phyloP scores from a whole-genome alignment of 441 rosid species.

The Gossypium aridum region DNA sequence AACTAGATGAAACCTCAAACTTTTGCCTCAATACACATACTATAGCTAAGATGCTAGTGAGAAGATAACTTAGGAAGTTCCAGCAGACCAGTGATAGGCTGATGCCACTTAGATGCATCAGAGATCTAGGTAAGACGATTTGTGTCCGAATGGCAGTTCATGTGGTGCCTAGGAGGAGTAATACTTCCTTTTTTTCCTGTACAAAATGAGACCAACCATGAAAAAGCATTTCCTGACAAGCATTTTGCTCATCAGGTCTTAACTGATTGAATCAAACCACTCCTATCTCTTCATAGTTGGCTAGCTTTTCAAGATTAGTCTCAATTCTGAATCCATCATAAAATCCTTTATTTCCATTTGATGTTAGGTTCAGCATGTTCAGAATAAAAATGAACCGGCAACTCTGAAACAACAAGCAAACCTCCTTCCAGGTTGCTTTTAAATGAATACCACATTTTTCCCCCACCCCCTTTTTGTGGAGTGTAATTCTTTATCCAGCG shows the following conservation, averaged over 20 bases:
- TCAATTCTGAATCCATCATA: slow-evolving; percentile 1
- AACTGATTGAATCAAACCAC: neutral
- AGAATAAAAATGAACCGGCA: neutral
- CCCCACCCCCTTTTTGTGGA: neutral
- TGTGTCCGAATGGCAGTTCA: neutral
- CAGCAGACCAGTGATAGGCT: neutral
- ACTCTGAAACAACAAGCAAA: neutral
- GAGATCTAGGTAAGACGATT: neutral
- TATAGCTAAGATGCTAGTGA: neutral
- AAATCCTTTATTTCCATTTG: neutral
- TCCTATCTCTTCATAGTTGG: neutral
- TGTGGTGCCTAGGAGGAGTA: neutral
- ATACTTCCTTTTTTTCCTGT: neutral
- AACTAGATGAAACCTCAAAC: neutral
- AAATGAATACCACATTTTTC: neutral
- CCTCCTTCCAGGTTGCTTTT: neutral
- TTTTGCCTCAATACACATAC: neutral
- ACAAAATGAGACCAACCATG: neutral
- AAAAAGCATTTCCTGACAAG: neutral
- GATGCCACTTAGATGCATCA: neutral
- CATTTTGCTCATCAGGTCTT: neutral
- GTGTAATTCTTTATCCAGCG: neutral
- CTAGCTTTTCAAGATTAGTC: neutral
- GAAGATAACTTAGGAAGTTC: slow-evolving; percentile 4
- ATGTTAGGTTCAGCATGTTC: neutral